These are phyloP conservation scores for Penicillium malachiteum DNA, from an alignment of 495 filamentous ascomycete genomes.

Conservation along the genomic window DNA sequence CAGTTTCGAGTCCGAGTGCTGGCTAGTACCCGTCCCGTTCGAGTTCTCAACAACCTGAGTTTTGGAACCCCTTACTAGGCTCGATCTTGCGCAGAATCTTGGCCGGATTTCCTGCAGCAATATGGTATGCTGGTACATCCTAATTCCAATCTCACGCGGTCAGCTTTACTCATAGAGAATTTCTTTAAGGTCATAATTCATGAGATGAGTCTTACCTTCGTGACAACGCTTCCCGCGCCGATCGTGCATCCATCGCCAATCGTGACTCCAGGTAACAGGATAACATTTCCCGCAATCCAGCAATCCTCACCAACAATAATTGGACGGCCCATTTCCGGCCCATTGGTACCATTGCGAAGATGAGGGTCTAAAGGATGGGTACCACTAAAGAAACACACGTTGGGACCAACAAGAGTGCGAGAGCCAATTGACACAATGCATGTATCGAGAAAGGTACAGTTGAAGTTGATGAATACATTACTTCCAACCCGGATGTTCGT, in stretches of 20 bases:
- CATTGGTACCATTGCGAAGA: slow-evolving; percentile 68
- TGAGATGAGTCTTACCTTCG: slow-evolving; percentile 59
- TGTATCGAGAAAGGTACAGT: slow-evolving; percentile 75
- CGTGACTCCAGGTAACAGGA: slow-evolving; percentile 73
- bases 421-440: slow-evolving; percentile 74
- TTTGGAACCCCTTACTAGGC: slow-evolving; percentile 4
- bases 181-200: background rate
- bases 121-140: slow-evolving; percentile 63
- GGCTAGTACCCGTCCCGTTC: no score
- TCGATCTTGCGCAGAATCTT: slow-evolving; percentile 57
- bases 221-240: slow-evolving; percentile 88
- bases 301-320: slow-evolving; percentile 84
- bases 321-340: slow-evolving; percentile 72
- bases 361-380: slow-evolving; percentile 76
- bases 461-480: slow-evolving; percentile 74
- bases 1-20: no score
- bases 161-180: background rate
- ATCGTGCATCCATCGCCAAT: slow-evolving; percentile 75
- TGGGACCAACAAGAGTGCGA: slow-evolving; percentile 77
- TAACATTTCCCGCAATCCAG: slow-evolving; percentile 82
- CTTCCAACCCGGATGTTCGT: slow-evolving; percentile 66
- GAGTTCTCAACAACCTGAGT: background rate
- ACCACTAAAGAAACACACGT: slow-evolving; percentile 67
- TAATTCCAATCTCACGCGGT: slow-evolving; percentile 11
- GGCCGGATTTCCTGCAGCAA: slow-evolving; percentile 68